Evolutionary conservation across 345 rosid genomes (phyloP), one percentile per base, ranked within the genome.

Genomic region (Gossypium rotundifolium): DNA sequence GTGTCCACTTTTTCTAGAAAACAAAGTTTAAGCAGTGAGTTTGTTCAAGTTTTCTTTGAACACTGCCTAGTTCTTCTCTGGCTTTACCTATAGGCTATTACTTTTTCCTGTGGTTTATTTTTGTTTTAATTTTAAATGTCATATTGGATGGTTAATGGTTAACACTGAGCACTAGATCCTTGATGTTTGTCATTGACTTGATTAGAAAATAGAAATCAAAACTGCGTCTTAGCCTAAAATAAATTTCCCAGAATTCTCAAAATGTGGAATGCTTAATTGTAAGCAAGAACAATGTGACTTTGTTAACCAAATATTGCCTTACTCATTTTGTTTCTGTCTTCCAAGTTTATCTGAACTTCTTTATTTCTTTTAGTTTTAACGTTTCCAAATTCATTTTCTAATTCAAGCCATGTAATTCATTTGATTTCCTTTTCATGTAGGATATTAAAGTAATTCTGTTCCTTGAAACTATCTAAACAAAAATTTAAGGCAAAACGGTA

Each of bases 191-290:
- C 20, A 67, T 67, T 22, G 13, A 33, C 22, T 45, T 20, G 20
- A 48, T 48, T 18, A 44, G 57, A 48, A 68, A 33, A 27, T 25
- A 48, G 58, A 68, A 68, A 33, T 46, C 22, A 23, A n/a, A 68
- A 68, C 44, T 68, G 57, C 9, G 25, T 67, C 71, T 67, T 49
- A 49, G 72, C 22, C 52, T 66, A 66, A 13, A 68, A 66, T 45
- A 45, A 46, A 11, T 17, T 45, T 45, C 27, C 25, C 71, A 20
- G 14, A 13, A 61, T n/a, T 29, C 18, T 14, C 44, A 29, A 27
- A 61, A 16, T 63, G 3, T 7, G 13, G 46, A 38, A 63, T 17
- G 67, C 46, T 63, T 63, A 42, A 33, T 29, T 61, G 14, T 61
- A 27, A 33, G 67, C 20, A 33, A 64, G 7, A 64, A 62, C 2